Base-by-base conservation (phyloP, 208 protist species). In the Acanthamoeba lenticulata region DNA sequence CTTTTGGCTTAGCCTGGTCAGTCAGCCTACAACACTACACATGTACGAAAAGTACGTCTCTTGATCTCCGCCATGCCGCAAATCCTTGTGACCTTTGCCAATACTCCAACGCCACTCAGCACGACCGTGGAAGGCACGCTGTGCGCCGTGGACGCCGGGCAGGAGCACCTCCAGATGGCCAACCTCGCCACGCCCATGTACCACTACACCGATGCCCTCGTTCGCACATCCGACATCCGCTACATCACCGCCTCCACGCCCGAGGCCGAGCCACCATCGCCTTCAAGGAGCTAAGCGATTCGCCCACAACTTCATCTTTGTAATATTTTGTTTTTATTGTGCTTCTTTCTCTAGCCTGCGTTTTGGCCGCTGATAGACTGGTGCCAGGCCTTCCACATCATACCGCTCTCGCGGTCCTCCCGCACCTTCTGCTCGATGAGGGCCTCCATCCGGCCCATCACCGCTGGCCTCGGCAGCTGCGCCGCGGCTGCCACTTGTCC, bases 141-240 rank as follows among this genome's bases (percentile, higher is more conserved):
- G 38, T 19, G 72, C 27, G 72, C 38, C 9, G 72, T 83, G 34
- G 72, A 83, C 42, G 24, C 72, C 24, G 19, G 4, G 11, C 72
- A 83, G 24, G 40, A 83, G 38, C 49, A 52, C 40, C 7, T 83
- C 38, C 72, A 83, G 72, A 83, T 83, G 72, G 44, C 72, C 13
- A 38, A 27, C 5, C 72, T 83, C 72, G 42, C 13, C 72, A 83
- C 72, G 72, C 72, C 72, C 72, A 83, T 83, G 72, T 83, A 83
- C 72, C 34, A 38, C 34, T 83, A 83, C 40, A 9, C 34, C 38
- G 72, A 83, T 4, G 72, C 72, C 4, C 72, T 83, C 72, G 72
- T 83, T 2, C 72, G 72, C 34, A 83, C 72, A 27, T 83, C 72
- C 24, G 72, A 83, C 40, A 49, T 83, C 9, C 72, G 72, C 38